Evolutionary conservation across 2,329 filamentous ascomycete genomes (phyloP), one percentile per base, ranked within the genome.

Genomic region (Mollisiaceae sp.): DNA sequence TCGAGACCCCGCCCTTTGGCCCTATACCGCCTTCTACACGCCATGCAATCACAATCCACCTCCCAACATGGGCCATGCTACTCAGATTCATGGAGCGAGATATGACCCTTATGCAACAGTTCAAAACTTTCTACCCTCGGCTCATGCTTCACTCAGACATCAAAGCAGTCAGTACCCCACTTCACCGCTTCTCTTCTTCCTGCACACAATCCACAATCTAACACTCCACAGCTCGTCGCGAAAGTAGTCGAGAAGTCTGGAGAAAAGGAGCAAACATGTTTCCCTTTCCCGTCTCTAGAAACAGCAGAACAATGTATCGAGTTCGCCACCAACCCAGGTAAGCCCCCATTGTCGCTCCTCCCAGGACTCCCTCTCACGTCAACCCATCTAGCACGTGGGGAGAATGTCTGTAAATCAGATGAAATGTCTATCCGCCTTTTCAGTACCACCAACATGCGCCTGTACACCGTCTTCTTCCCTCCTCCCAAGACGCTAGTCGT

Each of bases 391-490:
- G 57, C 50, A 4, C 61, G 69, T 14, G 62, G 55, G 22, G 60
- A 65, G 14, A 63, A 69, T 9, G 27, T 39, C n/a, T 15, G 69
- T 5, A 22, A 63, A n/a, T 32, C 52, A 2, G 62, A 68, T 1
- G 62, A 73, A 2, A 68, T 73, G 4, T 50, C 43, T 1, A 62
- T 69, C 32, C 65, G 65, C 22, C 59, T 70, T 20, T 64, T 73
- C 43, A 35, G 24, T 4, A 54, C 50, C n/a, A 32, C 22, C 9
- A 54, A 67, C 8, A 39, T 63, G n/a, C 75, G 81, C 1, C 65
- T 85, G 9, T 85, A 81, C 64, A 74, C 77, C n/a, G 75, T 83
- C 41, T 75, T 79, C 8, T 83, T 78, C 63, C 79, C 80, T 2
- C 64, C 73, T 1, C 63, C 68, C 20, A 77, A 80, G 52, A 74